A percentile compares a stretch with the other conserved stretches of the same genome.
Evolutionary conservation across 768 basidiomycete species (phyloP).

Genomic region (Sutorius australiensis): DNA sequence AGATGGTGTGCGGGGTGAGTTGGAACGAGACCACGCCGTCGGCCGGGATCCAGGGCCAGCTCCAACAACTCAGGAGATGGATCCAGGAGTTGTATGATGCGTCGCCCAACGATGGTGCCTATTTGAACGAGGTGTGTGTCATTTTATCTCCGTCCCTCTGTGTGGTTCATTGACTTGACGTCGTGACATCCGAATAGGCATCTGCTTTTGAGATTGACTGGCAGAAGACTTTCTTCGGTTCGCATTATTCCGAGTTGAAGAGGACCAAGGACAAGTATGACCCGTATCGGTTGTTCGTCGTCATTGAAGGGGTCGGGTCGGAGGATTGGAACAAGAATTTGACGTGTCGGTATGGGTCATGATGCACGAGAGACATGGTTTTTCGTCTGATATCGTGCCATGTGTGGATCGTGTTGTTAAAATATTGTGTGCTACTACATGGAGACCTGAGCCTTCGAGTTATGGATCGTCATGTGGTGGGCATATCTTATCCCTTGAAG

Average conservation of each 20-base stretch:
- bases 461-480: no score
- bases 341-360: constrained; percentile 15
- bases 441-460: no score
- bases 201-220: constrained; percentile 41
- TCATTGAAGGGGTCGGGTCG: constrained; percentile 45
- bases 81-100: constrained; percentile 23
- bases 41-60: constrained; percentile 9
- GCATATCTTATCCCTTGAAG: no score
- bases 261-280: constrained; percentile 46
- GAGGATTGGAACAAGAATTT: constrained; percentile 43
- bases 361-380: no score
- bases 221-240: constrained; percentile 44
- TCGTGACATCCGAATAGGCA: constrained; percentile 31
- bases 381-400: no score
- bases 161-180: not conserved
- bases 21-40: constrained; percentile 20
- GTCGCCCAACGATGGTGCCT: constrained; percentile 36
- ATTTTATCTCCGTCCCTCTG: not conserved
- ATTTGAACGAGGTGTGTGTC: constrained; percentile 44
- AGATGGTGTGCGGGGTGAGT: not conserved
- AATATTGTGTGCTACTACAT: no score
- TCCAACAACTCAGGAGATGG: constrained; percentile 6
- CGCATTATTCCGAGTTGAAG: constrained; percentile 39
- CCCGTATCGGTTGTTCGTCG: constrained; percentile 42
- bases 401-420: no score